A percentile compares a stretch with the other conserved stretches of the same genome.
These are phyloP conservation scores for Linum trigynum DNA, from an alignment of 345 rosid genomes.

Conservation along the genomic window DNA sequence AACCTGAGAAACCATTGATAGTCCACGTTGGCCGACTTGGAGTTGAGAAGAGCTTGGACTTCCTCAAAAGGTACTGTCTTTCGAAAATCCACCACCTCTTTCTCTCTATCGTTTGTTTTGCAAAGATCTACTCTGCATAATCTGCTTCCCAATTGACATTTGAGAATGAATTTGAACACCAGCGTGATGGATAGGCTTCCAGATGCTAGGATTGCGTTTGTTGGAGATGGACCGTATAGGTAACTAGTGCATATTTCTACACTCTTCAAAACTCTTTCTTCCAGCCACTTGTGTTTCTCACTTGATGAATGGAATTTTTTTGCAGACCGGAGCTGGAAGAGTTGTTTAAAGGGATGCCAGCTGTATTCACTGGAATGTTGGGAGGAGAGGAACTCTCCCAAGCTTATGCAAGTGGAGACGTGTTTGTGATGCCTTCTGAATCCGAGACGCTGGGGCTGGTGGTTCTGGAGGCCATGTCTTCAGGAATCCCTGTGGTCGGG, in stretches of 20 bases:
- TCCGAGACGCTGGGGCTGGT: conserved; percentile 96
- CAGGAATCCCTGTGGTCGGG: conserved; percentile 85
- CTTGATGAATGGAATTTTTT: conserved; percentile 10
- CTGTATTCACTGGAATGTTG: conserved; percentile 84
- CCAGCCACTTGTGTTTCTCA: neutral
- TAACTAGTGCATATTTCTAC: conserved; percentile 18
- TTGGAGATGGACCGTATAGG: conserved; percentile 98
- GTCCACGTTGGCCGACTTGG: conserved; percentile 94
- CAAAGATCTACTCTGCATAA: neutral
- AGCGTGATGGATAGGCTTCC: conserved; percentile 95
- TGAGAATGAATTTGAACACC: conserved; percentile 20
- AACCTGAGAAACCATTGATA: conserved; percentile 81
- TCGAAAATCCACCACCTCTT: neutral
- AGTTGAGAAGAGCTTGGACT: conserved; percentile 95
- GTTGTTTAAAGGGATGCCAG: conserved; percentile 77
- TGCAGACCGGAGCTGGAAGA: conserved; percentile 79
- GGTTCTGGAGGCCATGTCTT: conserved; percentile 95
- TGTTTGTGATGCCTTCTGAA: conserved; percentile 93
- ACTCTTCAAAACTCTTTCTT: neutral
- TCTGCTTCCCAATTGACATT: conserved; percentile 1
- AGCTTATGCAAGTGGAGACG: conserved; percentile 96
- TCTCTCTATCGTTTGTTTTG: neutral
- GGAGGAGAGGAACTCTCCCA: conserved; percentile 89
- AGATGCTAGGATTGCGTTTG: conserved; percentile 73
- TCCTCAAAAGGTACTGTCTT: conserved; percentile 56